A percentile compares a stretch with the other conserved stretches of the same genome.
These are phyloP conservation scores for Amaranthus palmeri DNA, from an alignment of 148 eudicot species.

Conservation along the genomic window DNA sequence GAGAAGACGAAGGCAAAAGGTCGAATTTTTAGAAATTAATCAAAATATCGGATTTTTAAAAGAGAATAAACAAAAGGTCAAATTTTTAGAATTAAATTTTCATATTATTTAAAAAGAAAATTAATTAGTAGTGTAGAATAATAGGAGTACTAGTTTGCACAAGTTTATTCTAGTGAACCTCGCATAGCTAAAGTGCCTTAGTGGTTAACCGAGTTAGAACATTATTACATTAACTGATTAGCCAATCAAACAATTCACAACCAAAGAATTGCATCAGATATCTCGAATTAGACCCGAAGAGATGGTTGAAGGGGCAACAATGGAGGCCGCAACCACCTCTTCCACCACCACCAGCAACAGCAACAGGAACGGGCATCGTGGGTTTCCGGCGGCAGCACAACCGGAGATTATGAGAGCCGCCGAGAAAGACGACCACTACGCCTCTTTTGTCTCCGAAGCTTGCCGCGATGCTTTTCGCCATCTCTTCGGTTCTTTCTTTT, in stretches of 20 bases:
- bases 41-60: too few relatives aligned
- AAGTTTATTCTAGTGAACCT: too few relatives aligned
- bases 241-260: not conserved
- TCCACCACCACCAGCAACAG: not conserved
- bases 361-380: conserved; percentile 9
- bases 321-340: not conserved
- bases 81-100: too few relatives aligned
- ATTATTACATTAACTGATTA: too few relatives aligned
- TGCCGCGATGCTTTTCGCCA: conserved; percentile 98
- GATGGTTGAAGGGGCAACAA: not conserved
- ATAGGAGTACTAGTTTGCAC: too few relatives aligned
- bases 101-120: too few relatives aligned
- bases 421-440: conserved; percentile 93
- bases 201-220: too few relatives aligned
- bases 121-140: too few relatives aligned
- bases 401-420: conserved; percentile 99
- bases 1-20: too few relatives aligned
- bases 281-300: not conserved
- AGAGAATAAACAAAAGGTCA: too few relatives aligned
- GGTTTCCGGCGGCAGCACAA: conserved; percentile 86
- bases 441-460: conserved; percentile 88
- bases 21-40: too few relatives aligned
- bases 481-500: conserved; percentile 56
- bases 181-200: too few relatives aligned
- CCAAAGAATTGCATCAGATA: not conserved